Base-by-base conservation (phyloP, 305 asterid species). In the Fraxinus baroniana region DNA sequence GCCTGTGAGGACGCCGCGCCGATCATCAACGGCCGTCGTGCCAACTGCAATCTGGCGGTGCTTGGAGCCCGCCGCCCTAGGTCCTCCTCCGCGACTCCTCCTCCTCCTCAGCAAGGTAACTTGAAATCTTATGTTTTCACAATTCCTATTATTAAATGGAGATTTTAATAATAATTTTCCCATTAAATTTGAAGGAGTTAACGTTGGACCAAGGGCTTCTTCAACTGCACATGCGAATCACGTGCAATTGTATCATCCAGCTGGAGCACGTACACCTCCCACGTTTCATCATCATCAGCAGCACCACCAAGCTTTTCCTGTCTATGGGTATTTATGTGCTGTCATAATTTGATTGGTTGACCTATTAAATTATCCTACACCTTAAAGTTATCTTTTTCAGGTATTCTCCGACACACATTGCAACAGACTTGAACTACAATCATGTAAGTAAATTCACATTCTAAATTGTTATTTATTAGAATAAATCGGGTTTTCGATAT, bases 11-110 rank as follows among this genome's bases (percentile, higher is more conserved):
- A 95, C 7, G 84, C 97, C 13, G 72, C 93, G 28, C 99, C 98
- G 76, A 84, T 90, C 84, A 95, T 95, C 89, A 93, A 94, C 37
- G 97, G 99, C 82, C 98, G 99, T 17, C 97, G 97, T 12, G 99
- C 99, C 52, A 95, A 95, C 88, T 95, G 99, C 85, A 95, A 95
- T 80, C 91, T 95, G 68, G 99, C 99, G 55, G 93, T 92, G 20
- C 97, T 92, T 1, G 98, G 99, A 4, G 97, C 96, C 8, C 93
- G 90, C 72, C 97, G 98, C 76, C 92, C 95, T 0, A 85, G 94
- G 76, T 84, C 94, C 17, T 62, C 88, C 81, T 73, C 94, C 82
- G 79, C 90, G 82, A 83, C 89, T 0, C 91, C 94, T 44, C 52
- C 52, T 41, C 15, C 49, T 12, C 55, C 55, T 66, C 96, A 91